Evolutionary conservation across 768 basidiomycete species (phyloP).

Genomic region (Kwoniella shandongensis): DNA sequence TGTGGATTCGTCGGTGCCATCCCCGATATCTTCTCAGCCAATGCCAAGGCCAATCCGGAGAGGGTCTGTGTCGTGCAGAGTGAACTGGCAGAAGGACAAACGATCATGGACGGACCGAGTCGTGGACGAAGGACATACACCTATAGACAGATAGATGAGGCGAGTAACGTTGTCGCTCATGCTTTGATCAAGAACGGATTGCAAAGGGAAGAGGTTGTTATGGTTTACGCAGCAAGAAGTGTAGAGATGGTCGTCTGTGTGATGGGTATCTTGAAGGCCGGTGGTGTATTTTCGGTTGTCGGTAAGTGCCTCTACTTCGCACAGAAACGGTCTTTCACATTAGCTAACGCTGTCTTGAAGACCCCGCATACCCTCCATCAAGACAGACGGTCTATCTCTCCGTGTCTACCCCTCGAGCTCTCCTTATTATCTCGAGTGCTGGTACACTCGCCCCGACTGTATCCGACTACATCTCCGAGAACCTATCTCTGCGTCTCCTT

Average conservation of each 20-base stretch:
- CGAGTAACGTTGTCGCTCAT: conserved; percentile 86
- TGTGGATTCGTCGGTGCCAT: conserved; percentile 97
- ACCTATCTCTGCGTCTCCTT: conserved; percentile 82
- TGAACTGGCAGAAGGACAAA: conserved; percentile 39
- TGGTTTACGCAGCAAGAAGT: conserved; percentile 94
- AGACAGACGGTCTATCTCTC: conserved; percentile 89
- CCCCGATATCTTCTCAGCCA: conserved; percentile 86
- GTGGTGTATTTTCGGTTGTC: conserved; percentile 95
- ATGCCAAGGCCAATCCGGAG: conserved; percentile 76
- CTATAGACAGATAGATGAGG: conserved; percentile 76
- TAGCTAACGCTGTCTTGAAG: conserved; percentile 55
- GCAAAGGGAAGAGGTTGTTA: conserved; percentile 91
- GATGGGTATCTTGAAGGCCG: conserved; percentile 92
- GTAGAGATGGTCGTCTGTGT: conserved; percentile 96
- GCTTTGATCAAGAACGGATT: conserved; percentile 81
- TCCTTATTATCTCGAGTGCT: conserved; percentile 86
- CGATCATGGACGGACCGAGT: conserved; percentile 48
- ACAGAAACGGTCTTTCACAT: neutral
- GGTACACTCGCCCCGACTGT: conserved; percentile 77
- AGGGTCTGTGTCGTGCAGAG: conserved; percentile 83
- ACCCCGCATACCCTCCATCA: conserved; percentile 93
- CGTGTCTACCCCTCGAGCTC: conserved; percentile 86
- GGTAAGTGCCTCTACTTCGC: conserved; percentile 61
- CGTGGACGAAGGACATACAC: conserved; percentile 67
- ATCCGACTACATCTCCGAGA: conserved; percentile 72